phyloP scores from a whole-genome alignment of 306 rosid species.

The Corylus avellana region DNA sequence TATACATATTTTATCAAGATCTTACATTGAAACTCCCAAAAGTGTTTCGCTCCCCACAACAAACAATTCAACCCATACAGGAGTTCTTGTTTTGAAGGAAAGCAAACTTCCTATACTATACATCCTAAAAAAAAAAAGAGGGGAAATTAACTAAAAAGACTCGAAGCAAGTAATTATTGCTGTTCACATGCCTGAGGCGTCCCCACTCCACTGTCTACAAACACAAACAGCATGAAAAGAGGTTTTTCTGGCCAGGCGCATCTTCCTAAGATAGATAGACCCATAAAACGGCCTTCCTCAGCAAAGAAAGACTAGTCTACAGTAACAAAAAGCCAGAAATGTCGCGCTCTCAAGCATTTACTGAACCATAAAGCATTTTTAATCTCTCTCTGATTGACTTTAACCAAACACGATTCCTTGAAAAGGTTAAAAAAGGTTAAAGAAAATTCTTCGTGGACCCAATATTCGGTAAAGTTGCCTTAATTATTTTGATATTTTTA shows the following conservation, averaged over 20 bases:
- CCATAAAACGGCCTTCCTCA: neutral
- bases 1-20: no score
- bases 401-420: neutral
- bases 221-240: neutral
- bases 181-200: neutral
- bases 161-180: neutral
- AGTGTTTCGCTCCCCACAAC: no score
- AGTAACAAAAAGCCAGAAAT: neutral
- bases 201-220: neutral
- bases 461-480: neutral
- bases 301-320: neutral
- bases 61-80: neutral
- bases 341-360: neutral
- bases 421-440: neutral
- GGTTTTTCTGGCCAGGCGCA: neutral
- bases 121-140: neutral
- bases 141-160: neutral
- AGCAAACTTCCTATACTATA: neutral
- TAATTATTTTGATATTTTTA: neutral
- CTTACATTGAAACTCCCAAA: no score
- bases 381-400: neutral
- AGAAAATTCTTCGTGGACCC: neutral
- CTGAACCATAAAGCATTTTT: neutral
- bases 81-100: neutral
- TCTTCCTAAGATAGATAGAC: neutral